Percentiles rank a stretch among this genome's conserved stretches.
phyloP scores from a whole-genome alignment of 2,329 filamentous ascomycete species.

The Aspergillus calidoustus region DNA sequence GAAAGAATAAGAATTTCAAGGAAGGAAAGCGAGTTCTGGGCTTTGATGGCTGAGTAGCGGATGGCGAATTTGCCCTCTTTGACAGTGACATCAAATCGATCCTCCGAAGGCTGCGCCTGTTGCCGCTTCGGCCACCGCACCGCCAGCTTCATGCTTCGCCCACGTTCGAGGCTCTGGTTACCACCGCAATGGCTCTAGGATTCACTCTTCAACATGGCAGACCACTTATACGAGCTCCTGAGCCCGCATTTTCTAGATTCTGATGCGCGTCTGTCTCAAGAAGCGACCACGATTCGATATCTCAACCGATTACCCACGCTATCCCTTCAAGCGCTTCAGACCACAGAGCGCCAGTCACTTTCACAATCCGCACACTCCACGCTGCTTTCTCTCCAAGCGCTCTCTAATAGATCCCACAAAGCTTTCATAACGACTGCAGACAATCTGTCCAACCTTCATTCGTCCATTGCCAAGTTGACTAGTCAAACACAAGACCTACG shows the following conservation, averaged over 20 bases:
- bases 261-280: slow-evolving; percentile 30
- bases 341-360: slow-evolving; percentile 78
- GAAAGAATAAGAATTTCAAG: neutral
- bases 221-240: slow-evolving; percentile 76
- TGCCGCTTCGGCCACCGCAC: slow-evolving; percentile 37
- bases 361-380: slow-evolving; percentile 79
- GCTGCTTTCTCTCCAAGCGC: slow-evolving; percentile 79
- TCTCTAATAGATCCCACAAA: slow-evolving; percentile 88
- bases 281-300: slow-evolving; percentile 60
- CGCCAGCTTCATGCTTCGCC: neutral
- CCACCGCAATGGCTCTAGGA: neutral
- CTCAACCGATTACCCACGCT: slow-evolving; percentile 78
- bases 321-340: slow-evolving; percentile 71
- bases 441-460: slow-evolving; percentile 73
- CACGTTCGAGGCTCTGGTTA: neutral
- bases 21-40: neutral
- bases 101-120: slow-evolving; percentile 32
- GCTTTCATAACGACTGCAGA: slow-evolving; percentile 79
- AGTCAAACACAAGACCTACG: slow-evolving; percentile 69
- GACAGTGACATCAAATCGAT: neutral
- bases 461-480: slow-evolving; percentile 73
- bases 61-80: slow-evolving; percentile 3
- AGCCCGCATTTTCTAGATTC: slow-evolving; percentile 60
- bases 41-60: neutral
- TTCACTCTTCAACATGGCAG: slow-evolving; percentile 58